These are phyloP conservation scores for Panaeolus papilionaceus DNA, from an alignment of 768 basidiomycete genomes.

Conservation along the genomic window DNA sequence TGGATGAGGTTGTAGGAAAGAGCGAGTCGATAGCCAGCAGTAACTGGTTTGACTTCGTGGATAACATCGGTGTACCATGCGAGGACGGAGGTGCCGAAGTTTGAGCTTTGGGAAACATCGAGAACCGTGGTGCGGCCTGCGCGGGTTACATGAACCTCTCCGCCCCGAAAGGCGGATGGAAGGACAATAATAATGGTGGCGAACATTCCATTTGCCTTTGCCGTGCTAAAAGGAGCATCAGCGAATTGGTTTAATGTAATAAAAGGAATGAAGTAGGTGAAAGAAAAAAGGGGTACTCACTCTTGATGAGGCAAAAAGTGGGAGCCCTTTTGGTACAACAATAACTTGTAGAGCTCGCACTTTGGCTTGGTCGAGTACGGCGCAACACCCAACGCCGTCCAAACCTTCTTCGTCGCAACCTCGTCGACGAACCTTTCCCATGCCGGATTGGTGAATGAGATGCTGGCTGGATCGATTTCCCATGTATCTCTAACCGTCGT, in stretches of 20 bases:
- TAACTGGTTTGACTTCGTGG: constrained; percentile 56
- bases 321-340: constrained; percentile 54
- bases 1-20: constrained; percentile 58
- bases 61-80: constrained; percentile 61
- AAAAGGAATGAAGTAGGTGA: not conserved
- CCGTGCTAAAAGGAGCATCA: constrained; percentile 38
- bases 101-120: constrained; percentile 39
- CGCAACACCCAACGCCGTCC: constrained; percentile 42
- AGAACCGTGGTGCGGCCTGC: constrained; percentile 37
- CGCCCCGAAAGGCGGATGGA: constrained; percentile 53
- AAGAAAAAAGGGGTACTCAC: constrained; percentile 33
- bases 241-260: too few species aligned
- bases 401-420: constrained; percentile 36
- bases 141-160: constrained; percentile 51
- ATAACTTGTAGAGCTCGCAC: constrained; percentile 52
- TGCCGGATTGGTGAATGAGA: constrained; percentile 46
- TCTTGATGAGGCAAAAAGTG: constrained; percentile 56
- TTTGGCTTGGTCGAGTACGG: constrained; percentile 33
- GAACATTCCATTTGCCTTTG: constrained; percentile 55
- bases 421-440: constrained; percentile 45
- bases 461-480: constrained; percentile 50
- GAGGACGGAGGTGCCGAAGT: constrained; percentile 41
- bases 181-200: constrained; percentile 55
- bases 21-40: constrained; percentile 54
- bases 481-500: constrained; percentile 54